phyloP scores from a whole-genome alignment of 208 protist genomes.

The Kentomonas sorsogonicus region DNA sequence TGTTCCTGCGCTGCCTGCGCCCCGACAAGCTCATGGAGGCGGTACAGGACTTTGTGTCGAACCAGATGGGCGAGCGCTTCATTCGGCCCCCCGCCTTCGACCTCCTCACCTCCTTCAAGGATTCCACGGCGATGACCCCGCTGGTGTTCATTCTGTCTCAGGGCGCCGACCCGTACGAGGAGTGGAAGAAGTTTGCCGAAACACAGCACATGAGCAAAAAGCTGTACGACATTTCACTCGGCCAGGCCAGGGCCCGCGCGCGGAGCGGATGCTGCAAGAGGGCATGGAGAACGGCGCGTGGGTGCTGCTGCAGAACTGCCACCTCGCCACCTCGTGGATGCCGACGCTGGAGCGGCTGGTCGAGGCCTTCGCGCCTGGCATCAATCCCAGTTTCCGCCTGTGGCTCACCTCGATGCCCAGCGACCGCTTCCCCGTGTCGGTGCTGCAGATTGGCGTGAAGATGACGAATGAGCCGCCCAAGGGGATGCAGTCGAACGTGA shows the following conservation, averaged over 20 bases:
- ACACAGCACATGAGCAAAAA: conserved; percentile 95
- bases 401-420: conserved; percentile 99
- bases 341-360: conserved; percentile 95
- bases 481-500: conserved; percentile 95
- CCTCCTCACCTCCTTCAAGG: conserved; percentile 92
- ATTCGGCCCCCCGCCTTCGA: conserved; percentile 96
- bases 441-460: conserved; percentile 98
- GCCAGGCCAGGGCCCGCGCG: conserved; percentile 96
- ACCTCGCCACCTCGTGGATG: conserved; percentile 98
- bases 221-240: conserved; percentile 95
- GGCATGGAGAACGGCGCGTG: conserved; percentile 94
- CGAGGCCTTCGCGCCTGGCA: conserved; percentile 79
- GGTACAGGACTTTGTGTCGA: conserved; percentile 92
- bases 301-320: conserved; percentile 98
- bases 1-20: conserved; percentile 95
- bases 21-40: conserved; percentile 96
- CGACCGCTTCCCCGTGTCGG: conserved; percentile 95
- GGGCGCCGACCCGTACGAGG: conserved; percentile 96
- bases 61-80: conserved; percentile 91
- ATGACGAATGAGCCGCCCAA: conserved; percentile 99
- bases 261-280: conserved; percentile 92
- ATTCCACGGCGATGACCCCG: conserved; percentile 88
- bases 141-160: conserved; percentile 98
- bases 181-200: conserved; percentile 96
- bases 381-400: conserved; percentile 96